Conservation (phyloP, 2,329 filamentous ascomycete genomes). For the Cryphonectria nitschkei region DNA sequence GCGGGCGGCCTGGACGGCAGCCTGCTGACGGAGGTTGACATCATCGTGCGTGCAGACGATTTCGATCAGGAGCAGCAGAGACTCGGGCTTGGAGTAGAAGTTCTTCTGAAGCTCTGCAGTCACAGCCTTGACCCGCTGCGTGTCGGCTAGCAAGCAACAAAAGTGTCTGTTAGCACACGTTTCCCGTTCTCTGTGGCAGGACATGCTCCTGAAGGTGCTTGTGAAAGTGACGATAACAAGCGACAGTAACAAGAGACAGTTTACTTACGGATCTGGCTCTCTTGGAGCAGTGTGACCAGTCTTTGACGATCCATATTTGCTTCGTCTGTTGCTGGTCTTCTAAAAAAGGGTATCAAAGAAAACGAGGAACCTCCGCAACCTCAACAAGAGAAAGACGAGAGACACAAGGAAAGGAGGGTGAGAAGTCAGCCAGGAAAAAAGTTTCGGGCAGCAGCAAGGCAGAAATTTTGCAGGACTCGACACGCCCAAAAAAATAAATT, state of each 20-base stretch:
- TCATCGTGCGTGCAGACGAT: constrained; percentile 80
- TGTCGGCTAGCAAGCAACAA: constrained; percentile 68
- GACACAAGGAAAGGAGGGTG: neutral
- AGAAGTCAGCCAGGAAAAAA: neutral
- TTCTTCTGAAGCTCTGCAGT: constrained; percentile 90
- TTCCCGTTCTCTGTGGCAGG: neutral
- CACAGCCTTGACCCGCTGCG: constrained; percentile 84
- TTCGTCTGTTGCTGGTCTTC: neutral
- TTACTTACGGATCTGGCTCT: constrained; percentile 81
- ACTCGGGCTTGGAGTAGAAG: constrained; percentile 86
- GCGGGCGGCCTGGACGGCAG: constrained; percentile 85
- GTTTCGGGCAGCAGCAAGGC: constrained; percentile 10
- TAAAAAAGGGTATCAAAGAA: constrained; percentile 19
- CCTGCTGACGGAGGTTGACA: constrained; percentile 79
- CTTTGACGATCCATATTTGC: constrained; percentile 75
- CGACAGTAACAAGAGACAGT: neutral
- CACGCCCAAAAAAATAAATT: constrained; percentile 14
- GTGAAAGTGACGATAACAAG: too few species aligned
- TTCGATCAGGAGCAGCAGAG: constrained; percentile 84
- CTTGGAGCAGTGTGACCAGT: constrained; percentile 85
- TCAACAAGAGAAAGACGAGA: constrained; percentile 5
- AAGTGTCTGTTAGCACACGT: constrained; percentile 39
- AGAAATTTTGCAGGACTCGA: constrained; percentile 16
- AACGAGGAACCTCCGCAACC: constrained; percentile 11
- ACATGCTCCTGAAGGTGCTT: too few species aligned